Evolutionary conservation across 306 rosid species (phyloP).

Genomic region (Argentina anserina): DNA sequence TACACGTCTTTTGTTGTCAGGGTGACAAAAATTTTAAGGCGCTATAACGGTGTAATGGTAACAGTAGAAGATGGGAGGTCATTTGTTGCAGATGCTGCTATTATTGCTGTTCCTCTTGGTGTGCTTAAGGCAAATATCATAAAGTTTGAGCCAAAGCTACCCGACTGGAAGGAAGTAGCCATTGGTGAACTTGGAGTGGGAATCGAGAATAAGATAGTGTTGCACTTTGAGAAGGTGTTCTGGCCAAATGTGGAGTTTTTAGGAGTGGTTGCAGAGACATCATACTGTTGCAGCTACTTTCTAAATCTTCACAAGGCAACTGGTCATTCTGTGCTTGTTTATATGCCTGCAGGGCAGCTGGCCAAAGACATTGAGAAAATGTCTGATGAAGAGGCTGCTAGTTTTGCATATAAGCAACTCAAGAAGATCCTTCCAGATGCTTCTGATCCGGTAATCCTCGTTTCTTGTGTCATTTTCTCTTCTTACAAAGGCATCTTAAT

Average conservation of each 20-base stretch:
- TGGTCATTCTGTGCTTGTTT: constrained; percentile 83
- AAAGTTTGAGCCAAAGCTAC: constrained; percentile 86
- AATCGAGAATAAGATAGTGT: constrained; percentile 79
- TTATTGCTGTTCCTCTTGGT: constrained; percentile 87
- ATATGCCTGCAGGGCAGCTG: constrained; percentile 99
- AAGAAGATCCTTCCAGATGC: constrained; percentile 93
- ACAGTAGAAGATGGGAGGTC: constrained; percentile 65
- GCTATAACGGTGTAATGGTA: constrained; percentile 76
- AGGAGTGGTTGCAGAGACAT: constrained; percentile 94
- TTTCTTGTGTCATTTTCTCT: not conserved
- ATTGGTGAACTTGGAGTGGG: constrained; percentile 89
- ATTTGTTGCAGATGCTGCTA: constrained; percentile 88
- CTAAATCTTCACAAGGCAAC: constrained; percentile 99
- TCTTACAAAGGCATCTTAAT: not conserved
- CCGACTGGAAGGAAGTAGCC: constrained; percentile 96
- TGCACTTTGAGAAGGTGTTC: constrained; percentile 87
- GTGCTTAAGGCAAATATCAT: constrained; percentile 76
- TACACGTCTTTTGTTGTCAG: constrained; percentile 42
- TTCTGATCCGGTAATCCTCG: constrained; percentile 64
- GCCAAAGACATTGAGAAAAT: constrained; percentile 95
- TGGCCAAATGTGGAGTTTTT: constrained; percentile 99
- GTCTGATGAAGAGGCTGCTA: constrained; percentile 99
- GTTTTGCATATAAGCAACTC: constrained; percentile 75
- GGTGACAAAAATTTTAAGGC: constrained; percentile 71
- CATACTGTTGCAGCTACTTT: constrained; percentile 96